Conservation (phyloP, 2,329 filamentous ascomycete genomes). For the Sporothrix euskadiensis region DNA sequence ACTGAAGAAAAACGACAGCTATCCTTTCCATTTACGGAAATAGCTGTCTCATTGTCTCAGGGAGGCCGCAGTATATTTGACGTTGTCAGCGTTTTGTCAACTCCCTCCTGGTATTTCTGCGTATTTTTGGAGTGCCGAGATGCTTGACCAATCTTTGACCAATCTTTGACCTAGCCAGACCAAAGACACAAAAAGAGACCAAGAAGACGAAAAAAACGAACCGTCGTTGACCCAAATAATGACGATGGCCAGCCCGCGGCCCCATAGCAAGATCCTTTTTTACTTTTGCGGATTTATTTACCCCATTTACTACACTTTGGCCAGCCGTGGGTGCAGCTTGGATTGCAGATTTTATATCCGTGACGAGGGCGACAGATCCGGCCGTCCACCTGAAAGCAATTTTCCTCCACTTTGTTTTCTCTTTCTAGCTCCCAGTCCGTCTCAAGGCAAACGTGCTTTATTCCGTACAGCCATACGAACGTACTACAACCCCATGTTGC, state of each 20-base stretch:
- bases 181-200: neutral
- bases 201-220: neutral
- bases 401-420: neutral
- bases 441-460: neutral
- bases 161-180: slow-evolving; percentile 15
- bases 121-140: neutral
- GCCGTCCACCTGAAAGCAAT: neutral
- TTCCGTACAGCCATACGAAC: slow-evolving; percentile 4
- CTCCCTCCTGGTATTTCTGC: too few relatives aligned
- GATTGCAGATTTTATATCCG: slow-evolving; percentile 1
- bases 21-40: neutral
- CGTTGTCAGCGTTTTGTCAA: neutral
- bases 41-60: neutral
- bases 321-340: neutral
- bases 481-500: neutral
- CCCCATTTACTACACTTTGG: neutral
- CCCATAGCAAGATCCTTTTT: neutral
- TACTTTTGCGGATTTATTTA: neutral
- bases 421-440: neutral
- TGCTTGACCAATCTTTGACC: slow-evolving; percentile 16
- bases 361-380: neutral
- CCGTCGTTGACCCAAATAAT: neutral
- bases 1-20: neutral
- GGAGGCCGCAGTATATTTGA: neutral
- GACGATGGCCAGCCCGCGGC: neutral